phyloP scores from a whole-genome alignment of 805 yeast genomes.

The Zygotorulaspora florentina region DNA sequence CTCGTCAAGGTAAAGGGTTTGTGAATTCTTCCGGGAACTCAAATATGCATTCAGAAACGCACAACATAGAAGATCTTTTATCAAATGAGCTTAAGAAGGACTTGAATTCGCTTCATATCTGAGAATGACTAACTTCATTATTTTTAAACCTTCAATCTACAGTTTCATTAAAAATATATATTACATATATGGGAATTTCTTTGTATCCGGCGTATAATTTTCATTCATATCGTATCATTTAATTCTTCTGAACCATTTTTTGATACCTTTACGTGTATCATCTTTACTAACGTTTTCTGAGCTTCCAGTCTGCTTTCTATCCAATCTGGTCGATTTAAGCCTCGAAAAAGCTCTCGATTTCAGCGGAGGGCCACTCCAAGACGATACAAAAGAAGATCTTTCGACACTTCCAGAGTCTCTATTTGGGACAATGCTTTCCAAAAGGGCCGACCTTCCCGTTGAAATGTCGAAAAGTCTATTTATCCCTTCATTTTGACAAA shows the following conservation, averaged over 20 bases:
- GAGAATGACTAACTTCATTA: not conserved
- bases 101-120: not conserved
- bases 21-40: not conserved
- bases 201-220: too few relatives aligned
- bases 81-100: not conserved
- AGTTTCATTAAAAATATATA: not conserved
- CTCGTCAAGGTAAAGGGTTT: not conserved
- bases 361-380: slow-evolving; percentile 5
- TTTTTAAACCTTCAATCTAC: not conserved
- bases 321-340: slow-evolving; percentile 5
- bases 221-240: not conserved
- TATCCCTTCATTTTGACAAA: slow-evolving; percentile 9
- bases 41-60: not conserved
- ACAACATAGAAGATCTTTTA: not conserved
- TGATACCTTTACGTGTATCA: slow-evolving; percentile 2
- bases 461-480: slow-evolving; percentile 9
- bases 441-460: slow-evolving; percentile 6
- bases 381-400: slow-evolving; percentile 1
- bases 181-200: not conserved
- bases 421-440: slow-evolving; percentile 9
- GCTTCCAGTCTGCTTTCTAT: not conserved
- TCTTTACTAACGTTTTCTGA: slow-evolving; percentile 4
- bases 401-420: not conserved
- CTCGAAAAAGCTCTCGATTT: slow-evolving; percentile 8
- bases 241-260: slow-evolving; percentile 8